These are phyloP conservation scores for Carallia brachiata DNA, from an alignment of 345 rosid species.

Conservation along the genomic window DNA sequence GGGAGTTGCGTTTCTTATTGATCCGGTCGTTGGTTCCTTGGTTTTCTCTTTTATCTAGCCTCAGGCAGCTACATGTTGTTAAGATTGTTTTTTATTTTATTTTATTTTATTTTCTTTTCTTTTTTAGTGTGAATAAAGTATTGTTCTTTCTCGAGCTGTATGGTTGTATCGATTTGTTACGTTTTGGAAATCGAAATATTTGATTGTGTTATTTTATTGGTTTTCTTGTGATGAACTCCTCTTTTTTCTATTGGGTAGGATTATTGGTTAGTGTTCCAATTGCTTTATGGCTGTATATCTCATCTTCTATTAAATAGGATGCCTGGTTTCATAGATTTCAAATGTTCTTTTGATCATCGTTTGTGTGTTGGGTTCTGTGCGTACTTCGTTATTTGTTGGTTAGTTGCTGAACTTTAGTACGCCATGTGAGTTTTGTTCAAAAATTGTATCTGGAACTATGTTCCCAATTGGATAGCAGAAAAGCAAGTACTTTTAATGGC, in stretches of 20 bases:
- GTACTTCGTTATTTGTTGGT: neutral
- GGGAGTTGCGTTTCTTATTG: constrained; percentile 3
- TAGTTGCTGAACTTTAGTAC: neutral
- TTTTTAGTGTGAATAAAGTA: constrained; percentile 1
- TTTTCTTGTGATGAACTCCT: neutral
- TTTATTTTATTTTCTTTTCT: neutral
- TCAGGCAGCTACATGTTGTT: constrained; percentile 8
- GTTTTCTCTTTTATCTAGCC: constrained; percentile 21
- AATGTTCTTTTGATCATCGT: neutral
- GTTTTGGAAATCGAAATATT: constrained; percentile 18
- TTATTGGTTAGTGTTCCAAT: constrained; percentile 1
- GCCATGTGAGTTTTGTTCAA: neutral
- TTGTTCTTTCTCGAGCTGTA: constrained; percentile 4
- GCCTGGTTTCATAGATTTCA: constrained; percentile 2
- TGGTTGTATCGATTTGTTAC: constrained; percentile 9
- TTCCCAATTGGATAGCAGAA: neutral
- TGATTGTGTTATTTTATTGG: neutral
- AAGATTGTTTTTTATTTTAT: constrained; percentile 3
- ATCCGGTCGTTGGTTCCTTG: constrained; percentile 17
- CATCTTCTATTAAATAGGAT: neutral
- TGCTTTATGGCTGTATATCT: neutral
- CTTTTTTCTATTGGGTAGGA: neutral
- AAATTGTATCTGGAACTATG: constrained; percentile 1
- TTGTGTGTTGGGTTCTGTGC: neutral
- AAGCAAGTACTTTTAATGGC: constrained; percentile 4